Base-by-base conservation (phyloP, 2,329 filamentous ascomycete genomes). In the Aspergillus texensis region DNA sequence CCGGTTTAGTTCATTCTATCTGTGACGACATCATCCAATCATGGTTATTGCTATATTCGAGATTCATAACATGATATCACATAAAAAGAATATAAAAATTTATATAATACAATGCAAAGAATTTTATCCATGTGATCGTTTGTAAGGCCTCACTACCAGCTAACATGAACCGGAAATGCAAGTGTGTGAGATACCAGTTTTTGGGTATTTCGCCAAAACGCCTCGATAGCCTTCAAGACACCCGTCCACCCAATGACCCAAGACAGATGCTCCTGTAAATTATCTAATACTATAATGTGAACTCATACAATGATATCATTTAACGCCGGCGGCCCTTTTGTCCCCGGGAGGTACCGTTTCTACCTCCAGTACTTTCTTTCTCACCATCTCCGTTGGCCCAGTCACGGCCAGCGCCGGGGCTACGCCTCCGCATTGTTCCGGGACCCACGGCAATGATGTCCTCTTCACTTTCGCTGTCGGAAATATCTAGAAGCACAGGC, bases 391-490 rank as follows among this genome's bases (percentile, higher is more conserved):
- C 73, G 46, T 73, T 74, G 4, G 65, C 67, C 67, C 88, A 89
- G 65, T 90, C 88, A 68, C 89, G 84, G 56, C 87, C 87, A 61
- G 91, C 89, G 1, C 91, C 92, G 12, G 92, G 89, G 75, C 92
- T 97, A 75, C 93, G 91, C 63, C 93, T 86, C 68, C 94, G 86
- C 85, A 96, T 94, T 54, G 95, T 96, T 12, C 94, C 94, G 0
- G 87, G 85, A 0, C 88, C 88, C 59, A 89, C 82, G 41, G 86
- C 84, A 41, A 90, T 80, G 57, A 89, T 85, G 74, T 99, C 96
- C 71, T 99, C 95, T 74, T 97, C 95, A 74, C 92, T 97, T 74
- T 98, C 95, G 70, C 92, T 97, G 72, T 96, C 93, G 55, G 93
- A 93, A 53, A 98, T 87, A 74, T 97, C 92, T 67, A 97, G 87